phyloP scores from a whole-genome alignment of 2,329 filamentous ascomycete species.

The Fusarium neocosmosporiellum region DNA sequence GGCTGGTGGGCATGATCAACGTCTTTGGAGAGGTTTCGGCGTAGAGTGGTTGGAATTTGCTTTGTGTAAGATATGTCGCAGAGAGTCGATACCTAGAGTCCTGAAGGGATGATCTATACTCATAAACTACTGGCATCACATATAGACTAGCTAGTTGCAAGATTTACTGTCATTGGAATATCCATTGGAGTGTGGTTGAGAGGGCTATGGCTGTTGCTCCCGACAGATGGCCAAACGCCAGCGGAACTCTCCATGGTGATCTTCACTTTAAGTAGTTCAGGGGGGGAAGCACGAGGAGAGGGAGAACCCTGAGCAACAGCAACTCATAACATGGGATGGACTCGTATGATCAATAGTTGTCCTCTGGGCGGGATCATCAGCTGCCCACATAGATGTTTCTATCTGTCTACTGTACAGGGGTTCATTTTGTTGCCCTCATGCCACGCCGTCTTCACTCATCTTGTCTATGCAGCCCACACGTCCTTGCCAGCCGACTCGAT shows the following conservation, averaged over 20 bases:
- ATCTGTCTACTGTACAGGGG: slow-evolving; percentile 44
- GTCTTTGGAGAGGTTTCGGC: slow-evolving; percentile 56
- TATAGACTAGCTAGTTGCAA: background rate
- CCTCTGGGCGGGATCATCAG: slow-evolving; percentile 30
- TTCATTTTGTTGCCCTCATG: slow-evolving; percentile 29
- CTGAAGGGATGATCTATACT: background rate
- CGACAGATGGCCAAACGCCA: background rate
- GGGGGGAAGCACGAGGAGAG: background rate
- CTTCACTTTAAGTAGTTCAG: background rate
- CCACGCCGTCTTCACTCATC: slow-evolving; percentile 5
- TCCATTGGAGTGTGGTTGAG: background rate
- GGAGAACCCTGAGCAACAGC: background rate
- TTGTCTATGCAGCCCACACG: slow-evolving; percentile 84
- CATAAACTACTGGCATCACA: background rate
- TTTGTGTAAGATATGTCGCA: background rate
- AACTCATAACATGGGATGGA: slow-evolving; percentile 9
- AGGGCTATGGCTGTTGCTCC: background rate
- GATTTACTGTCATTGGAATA: background rate
- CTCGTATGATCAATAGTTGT: slow-evolving; percentile 38
- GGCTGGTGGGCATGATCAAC: slow-evolving; percentile 74
- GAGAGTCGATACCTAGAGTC: background rate
- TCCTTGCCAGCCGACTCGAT: slow-evolving; percentile 94
- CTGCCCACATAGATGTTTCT: slow-evolving; percentile 39
- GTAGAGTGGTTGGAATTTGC: slow-evolving; percentile 8
- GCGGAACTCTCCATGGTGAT: background rate